Conservation (phyloP, 495 filamentous ascomycete genomes). For the Haplographium delicatum region DNA sequence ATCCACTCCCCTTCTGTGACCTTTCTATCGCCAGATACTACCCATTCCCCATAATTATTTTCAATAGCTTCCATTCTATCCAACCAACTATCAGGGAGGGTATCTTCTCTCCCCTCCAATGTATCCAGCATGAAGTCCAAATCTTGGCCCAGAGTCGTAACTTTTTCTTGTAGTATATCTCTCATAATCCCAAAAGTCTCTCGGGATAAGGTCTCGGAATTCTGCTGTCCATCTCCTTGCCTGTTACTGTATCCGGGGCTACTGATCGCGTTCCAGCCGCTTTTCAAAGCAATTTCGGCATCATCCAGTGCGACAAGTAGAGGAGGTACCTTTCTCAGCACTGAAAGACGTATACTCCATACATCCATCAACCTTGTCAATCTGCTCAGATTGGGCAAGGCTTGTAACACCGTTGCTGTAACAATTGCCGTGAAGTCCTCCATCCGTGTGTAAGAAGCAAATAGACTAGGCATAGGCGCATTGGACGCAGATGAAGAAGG, state of each 20-base stretch:
- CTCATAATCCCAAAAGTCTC: constrained; percentile 58
- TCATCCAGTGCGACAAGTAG: constrained; percentile 63
- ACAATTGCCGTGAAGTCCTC: constrained; percentile 86
- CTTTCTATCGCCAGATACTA: constrained; percentile 26
- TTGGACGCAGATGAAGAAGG: constrained; percentile 39
- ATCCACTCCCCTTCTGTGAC: constrained; percentile 24
- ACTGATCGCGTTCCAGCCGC: constrained; percentile 56
- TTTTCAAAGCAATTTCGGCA: constrained; percentile 54
- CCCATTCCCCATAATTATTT: constrained; percentile 75
- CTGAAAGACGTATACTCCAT: constrained; percentile 71
- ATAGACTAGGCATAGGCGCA: constrained; percentile 38
- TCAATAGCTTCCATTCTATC: constrained; percentile 79
- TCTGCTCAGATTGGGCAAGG: constrained; percentile 74
- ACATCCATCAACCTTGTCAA: constrained; percentile 61
- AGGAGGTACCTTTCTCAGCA: constrained; percentile 65
- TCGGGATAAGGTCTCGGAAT: constrained; percentile 13
- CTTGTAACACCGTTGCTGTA: constrained; percentile 80
- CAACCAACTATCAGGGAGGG: constrained; percentile 81
- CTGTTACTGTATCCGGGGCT: constrained; percentile 7
- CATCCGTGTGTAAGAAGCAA: constrained; percentile 43
- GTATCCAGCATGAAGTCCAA: constrained; percentile 81
- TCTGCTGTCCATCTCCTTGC: not conserved
- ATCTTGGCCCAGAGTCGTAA: constrained; percentile 61
- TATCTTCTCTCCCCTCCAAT: constrained; percentile 76
- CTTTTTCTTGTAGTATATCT: constrained; percentile 58